Conservation (phyloP, 2,329 filamentous ascomycete genomes). For the Torrubiella hemipterigena region DNA sequence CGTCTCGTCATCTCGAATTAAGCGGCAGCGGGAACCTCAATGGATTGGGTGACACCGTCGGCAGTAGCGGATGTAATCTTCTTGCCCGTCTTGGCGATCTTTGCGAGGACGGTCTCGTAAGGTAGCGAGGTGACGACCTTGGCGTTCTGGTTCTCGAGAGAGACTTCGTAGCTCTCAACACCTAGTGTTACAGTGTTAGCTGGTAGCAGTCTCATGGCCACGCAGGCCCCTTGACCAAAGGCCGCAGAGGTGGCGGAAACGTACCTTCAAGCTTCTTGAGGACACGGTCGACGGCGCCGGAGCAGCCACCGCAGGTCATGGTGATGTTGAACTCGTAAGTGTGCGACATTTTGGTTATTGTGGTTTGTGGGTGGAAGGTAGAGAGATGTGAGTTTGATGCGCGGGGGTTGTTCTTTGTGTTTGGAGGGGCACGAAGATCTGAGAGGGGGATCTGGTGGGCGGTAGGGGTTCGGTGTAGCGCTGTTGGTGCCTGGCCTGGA, state of each 20-base stretch:
- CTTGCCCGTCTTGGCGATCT: constrained; percentile 94
- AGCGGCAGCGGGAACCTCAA: constrained; percentile 29
- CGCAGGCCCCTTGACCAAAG: not conserved
- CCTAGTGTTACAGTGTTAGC: constrained; percentile 35
- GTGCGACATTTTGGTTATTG: constrained; percentile 63
- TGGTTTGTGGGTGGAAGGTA: constrained; percentile 12
- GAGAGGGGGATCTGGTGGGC: too few species aligned
- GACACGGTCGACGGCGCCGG: constrained; percentile 81
- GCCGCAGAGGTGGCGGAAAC: constrained; percentile 15
- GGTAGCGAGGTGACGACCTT: constrained; percentile 59
- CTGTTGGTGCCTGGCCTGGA: too few species aligned
- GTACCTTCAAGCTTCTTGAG: constrained; percentile 84
- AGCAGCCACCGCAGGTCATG: constrained; percentile 96
- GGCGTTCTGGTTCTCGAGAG: constrained; percentile 75
- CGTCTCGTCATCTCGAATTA: constrained; percentile 7
- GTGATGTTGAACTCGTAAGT: constrained; percentile 89
- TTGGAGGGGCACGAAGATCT: too few species aligned
- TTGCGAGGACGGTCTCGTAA: constrained; percentile 72
- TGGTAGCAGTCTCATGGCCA: constrained; percentile 5
- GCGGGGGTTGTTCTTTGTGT: too few species aligned
- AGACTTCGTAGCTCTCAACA: constrained; percentile 77
- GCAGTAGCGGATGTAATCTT: constrained; percentile 67
- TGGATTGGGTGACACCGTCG: constrained; percentile 48
- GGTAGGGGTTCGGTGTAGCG: too few species aligned
- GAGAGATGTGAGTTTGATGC: too few species aligned